phyloP scores from a whole-genome alignment of 2,329 filamentous ascomycete genomes.

The Cordyceps cateniannulata region DNA sequence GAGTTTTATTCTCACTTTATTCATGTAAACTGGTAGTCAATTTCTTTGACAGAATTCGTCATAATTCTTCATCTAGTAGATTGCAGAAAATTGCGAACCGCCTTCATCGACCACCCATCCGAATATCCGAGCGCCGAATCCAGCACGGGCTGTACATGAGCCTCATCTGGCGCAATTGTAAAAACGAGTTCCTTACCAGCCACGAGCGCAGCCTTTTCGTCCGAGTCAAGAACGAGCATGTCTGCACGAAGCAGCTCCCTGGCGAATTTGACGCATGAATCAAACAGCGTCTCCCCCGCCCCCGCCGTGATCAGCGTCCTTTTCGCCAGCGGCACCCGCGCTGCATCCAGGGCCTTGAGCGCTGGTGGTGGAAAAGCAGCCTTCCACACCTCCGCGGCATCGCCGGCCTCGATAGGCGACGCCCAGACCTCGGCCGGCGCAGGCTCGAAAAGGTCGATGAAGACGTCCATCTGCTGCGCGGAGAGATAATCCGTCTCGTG shows the following conservation, averaged over 20 bases:
- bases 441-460: neutral
- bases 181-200: neutral
- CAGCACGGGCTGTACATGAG: neutral
- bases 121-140: slow-evolving; percentile 1
- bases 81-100: neutral
- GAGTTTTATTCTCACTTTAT: no score
- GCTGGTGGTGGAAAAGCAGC: neutral
- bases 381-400: neutral
- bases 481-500: neutral
- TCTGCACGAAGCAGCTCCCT: neutral
- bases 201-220: neutral
- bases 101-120: neutral
- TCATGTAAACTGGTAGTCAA: no score
- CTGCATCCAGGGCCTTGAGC: neutral
- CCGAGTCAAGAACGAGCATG: neutral
- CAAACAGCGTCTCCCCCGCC: slow-evolving; percentile 1
- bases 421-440: neutral
- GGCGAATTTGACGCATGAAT: neutral
- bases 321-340: neutral
- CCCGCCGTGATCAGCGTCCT: neutral
- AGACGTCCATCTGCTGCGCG: neutral
- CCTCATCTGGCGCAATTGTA: neutral
- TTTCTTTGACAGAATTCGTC: no score
- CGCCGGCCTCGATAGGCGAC: neutral
- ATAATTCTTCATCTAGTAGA: neutral